A percentile compares a stretch with the other conserved stretches of the same genome.
Conservation (phyloP, 1,284 basidiomycete species). For the Sutorius eximius region DNA sequence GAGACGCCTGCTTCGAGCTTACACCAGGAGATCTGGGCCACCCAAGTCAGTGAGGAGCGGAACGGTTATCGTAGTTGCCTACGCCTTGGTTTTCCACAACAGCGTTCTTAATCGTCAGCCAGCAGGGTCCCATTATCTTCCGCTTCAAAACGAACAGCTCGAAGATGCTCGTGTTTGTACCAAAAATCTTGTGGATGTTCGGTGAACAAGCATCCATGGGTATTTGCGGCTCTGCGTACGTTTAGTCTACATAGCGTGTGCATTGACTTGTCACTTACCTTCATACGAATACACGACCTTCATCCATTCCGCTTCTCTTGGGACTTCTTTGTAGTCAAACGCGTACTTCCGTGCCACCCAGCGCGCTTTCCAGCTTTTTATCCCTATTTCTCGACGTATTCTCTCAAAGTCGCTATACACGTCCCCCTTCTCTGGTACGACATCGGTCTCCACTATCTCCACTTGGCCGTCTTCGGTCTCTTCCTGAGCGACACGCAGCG, state of each 20-base stretch:
- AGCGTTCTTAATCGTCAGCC: conserved; percentile 84
- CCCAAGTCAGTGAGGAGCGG: not conserved
- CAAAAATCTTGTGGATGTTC: conserved; percentile 87
- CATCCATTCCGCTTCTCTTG: conserved; percentile 81
- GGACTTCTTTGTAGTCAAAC: conserved; percentile 86
- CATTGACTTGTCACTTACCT: conserved; percentile 45
- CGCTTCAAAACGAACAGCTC: conserved; percentile 95
- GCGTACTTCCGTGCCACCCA: conserved; percentile 92
- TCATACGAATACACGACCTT: conserved; percentile 89
- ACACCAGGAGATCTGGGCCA: conserved; percentile 84
- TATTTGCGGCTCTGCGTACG: conserved; percentile 52
- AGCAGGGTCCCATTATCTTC: conserved; percentile 99
- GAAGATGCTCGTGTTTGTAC: conserved; percentile 92
- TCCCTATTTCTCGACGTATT: conserved; percentile 70
- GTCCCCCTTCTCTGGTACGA: conserved; percentile 65
- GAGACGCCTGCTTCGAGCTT: conserved; percentile 88
- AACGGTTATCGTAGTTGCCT: conserved; percentile 31
- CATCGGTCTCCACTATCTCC: conserved; percentile 69
- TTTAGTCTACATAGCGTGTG: not conserved
- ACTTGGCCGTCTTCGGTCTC: conserved; percentile 48
- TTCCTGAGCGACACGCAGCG: conserved; percentile 59
- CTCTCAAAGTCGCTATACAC: conserved; percentile 86
- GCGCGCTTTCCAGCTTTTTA: conserved; percentile 79
- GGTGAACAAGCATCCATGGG: conserved; percentile 74
- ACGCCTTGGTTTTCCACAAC: conserved; percentile 76